A percentile compares a stretch with the other conserved stretches of the same genome.
Evolutionary conservation across 2,329 filamentous ascomycete genomes (phyloP).

Genomic region (Ambrosiella beaveri): DNA sequence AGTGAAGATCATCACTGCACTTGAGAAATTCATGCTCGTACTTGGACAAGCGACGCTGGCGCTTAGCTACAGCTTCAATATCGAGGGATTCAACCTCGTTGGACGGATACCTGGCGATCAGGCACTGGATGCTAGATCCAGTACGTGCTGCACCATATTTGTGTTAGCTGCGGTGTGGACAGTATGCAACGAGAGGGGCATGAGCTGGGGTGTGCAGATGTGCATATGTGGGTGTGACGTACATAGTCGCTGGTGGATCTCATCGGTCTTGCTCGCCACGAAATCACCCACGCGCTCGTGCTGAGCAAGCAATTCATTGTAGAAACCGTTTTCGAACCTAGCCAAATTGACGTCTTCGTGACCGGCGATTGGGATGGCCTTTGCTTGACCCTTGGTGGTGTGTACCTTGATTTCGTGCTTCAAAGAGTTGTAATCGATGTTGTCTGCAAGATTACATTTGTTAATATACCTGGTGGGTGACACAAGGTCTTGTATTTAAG

Average conservation of each 20-base stretch:
- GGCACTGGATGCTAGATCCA: conserved; percentile 23
- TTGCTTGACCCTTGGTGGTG: conserved; percentile 53
- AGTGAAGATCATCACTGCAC: conserved; percentile 54
- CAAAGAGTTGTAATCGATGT: conserved; percentile 77
- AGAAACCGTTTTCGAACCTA: conserved; percentile 56
- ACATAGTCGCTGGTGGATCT: conserved; percentile 55
- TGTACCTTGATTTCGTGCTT: conserved; percentile 71
- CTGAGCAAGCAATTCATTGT: conserved; percentile 51
- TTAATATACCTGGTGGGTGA: neutral
- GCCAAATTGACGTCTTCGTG: conserved; percentile 40
- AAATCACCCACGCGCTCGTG: conserved; percentile 66
- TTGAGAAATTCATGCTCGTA: conserved; percentile 34
- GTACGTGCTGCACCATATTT: neutral
- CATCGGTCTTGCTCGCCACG: conserved; percentile 61
- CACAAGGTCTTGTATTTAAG: too few species aligned
- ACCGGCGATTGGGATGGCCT: conserved; percentile 58
- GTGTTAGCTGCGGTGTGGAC: neutral
- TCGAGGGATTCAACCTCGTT: conserved; percentile 15
- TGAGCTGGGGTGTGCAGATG: conserved; percentile 30
- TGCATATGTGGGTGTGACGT: conserved; percentile 17
- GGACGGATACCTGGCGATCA: conserved; percentile 27
- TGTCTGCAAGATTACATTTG: conserved; percentile 36
- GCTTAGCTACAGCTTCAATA: conserved; percentile 19
- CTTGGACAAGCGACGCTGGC: conserved; percentile 34
- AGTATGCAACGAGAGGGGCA: conserved; percentile 15